Evolutionary conservation across 2,329 filamentous ascomycete species (phyloP), one percentile per base, ranked within the genome.

Genomic region (Laburnicola sp.): DNA sequence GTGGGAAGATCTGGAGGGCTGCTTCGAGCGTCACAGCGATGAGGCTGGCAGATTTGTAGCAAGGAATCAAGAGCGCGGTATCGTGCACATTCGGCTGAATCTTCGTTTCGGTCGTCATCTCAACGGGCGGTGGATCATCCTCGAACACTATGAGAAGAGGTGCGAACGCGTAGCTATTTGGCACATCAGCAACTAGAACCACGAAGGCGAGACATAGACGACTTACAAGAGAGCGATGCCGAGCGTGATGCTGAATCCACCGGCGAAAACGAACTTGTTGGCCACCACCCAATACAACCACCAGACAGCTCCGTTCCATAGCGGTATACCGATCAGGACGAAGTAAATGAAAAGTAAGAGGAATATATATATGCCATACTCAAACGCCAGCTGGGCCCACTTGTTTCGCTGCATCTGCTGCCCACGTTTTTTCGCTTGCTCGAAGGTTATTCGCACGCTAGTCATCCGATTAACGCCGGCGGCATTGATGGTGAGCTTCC

Each of bases 31-130:
- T 78, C 0, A 66, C 65, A 2, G 65, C 71, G 25, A 79, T 74
- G 34, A 78, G 68, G 1, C 62, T 57, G 4, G 70, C 76, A 2
- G 76, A 75, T 57, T 77, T 78, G 61, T 78, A 79, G 56, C 76
- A 79, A 9, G 77, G 77, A n/a, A 79, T 79, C 10, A 79, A 57
- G 1, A 78, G 64, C 0, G 74, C 74, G 0, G 74, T 77, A 35
- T 75, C 69, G 2, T 62, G 55, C 2, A 67, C 68, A 3, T 64
- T 64, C 6, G 62, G 57, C n/a, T 56, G 51, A 4, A 58, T 48
- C 32, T 60, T 59, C 31, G 63, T 66, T 47, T 70, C 68, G 10
- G 50, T 43, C 1, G 53, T 58, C 23, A 39, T 51, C 10, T 58
- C 54, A 26, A 49, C 48, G 21, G 53, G 52, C 2, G 68, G 64